Evolutionary conservation across 352 stramenopile genomes (phyloP).

Genomic region (Elongisporangium senticosum): DNA sequence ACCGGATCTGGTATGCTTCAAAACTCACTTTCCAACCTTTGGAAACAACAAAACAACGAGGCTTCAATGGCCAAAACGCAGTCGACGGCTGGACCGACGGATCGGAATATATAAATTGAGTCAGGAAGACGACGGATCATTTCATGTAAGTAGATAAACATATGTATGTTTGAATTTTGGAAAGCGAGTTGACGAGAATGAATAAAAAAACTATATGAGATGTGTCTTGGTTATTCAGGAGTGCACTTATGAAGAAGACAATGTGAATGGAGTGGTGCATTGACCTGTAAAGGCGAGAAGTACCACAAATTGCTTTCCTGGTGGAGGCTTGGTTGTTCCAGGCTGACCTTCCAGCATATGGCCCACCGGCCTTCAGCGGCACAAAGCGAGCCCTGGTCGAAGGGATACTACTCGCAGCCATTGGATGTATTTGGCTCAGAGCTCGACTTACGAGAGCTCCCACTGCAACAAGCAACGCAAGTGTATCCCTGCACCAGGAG

Average conservation of each 20-base stretch:
- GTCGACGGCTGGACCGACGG: not conserved
- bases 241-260: too few relatives aligned
- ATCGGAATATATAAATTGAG: not conserved
- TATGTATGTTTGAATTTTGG: not conserved
- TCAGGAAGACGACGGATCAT: not conserved
- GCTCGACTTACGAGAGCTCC: not conserved
- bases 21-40: not conserved
- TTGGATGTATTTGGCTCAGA: not conserved
- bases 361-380: too few relatives aligned
- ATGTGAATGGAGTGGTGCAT: too few relatives aligned
- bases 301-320: too few relatives aligned
- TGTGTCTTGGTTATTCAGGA: not conserved
- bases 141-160: not conserved
- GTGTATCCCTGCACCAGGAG: not conserved
- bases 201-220: not conserved
- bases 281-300: too few relatives aligned
- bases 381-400: too few relatives aligned
- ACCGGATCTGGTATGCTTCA: not conserved
- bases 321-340: too few relatives aligned
- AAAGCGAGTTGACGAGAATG: not conserved
- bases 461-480: not conserved
- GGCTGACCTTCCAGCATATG: too few relatives aligned
- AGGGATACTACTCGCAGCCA: too few relatives aligned
- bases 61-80: not conserved
- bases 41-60: not conserved